phyloP scores from a whole-genome alignment of 129 eudicot genomes.

The Scalesia atractyloides region DNA sequence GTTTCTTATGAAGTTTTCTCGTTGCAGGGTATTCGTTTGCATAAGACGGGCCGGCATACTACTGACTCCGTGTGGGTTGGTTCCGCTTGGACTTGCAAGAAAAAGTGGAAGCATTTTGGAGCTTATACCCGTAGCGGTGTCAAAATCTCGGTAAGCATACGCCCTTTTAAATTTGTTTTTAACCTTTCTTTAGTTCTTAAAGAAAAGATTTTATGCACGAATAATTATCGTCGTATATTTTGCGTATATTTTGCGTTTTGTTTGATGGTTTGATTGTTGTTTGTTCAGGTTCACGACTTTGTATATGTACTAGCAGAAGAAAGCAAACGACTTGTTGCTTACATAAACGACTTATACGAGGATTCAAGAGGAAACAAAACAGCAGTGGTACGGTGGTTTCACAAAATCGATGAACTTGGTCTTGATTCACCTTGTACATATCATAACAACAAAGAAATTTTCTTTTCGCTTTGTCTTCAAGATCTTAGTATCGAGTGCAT shows the following conservation, averaged over 20 bases:
- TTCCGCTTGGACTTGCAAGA: conserved; percentile 61
- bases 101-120: conserved; percentile 67
- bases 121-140: conserved; percentile 64
- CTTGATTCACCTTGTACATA: conserved; percentile 59
- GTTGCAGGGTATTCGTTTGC: conserved; percentile 34
- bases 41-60: conserved; percentile 21
- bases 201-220: not conserved
- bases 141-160: conserved; percentile 57
- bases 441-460: conserved; percentile 74
- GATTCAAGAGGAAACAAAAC: conserved; percentile 70
- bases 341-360: conserved; percentile 85
- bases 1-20: not conserved
- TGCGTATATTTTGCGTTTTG: not conserved
- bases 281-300: conserved; percentile 65
- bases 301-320: conserved; percentile 86
- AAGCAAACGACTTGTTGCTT: conserved; percentile 71
- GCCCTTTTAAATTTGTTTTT: not conserved
- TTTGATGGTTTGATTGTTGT: conserved; percentile 6
- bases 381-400: conserved; percentile 99
- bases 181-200: not conserved
- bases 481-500: conserved; percentile 85
- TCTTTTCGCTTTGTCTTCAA: conserved; percentile 92
- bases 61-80: conserved; percentile 68
- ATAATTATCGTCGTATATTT: not conserved
- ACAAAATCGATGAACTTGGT: conserved; percentile 95